Percentiles rank a stretch among this genome's conserved stretches.
These are phyloP conservation scores for Hibiscus mutabilis DNA, from an alignment of 345 rosid species.

Conservation along the genomic window DNA sequence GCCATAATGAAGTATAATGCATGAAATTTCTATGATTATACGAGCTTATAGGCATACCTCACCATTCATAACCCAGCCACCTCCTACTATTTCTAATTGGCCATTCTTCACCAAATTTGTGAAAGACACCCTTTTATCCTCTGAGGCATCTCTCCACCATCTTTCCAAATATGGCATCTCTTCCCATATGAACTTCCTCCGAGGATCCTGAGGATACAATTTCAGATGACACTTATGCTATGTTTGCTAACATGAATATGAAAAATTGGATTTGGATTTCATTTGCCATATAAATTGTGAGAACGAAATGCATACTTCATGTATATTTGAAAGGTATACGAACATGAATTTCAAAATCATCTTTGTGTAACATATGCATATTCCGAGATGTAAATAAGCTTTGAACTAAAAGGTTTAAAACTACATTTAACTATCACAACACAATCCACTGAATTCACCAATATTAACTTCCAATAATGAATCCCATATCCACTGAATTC, in stretches of 20 bases:
- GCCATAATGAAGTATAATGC: neutral
- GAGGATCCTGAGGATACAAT: conserved; percentile 49
- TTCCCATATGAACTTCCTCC: conserved; percentile 97
- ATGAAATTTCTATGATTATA: neutral
- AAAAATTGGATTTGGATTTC: neutral
- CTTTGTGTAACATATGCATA: neutral
- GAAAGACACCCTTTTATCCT: conserved; percentile 54
- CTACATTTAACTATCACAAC: neutral
- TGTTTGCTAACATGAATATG: too few species aligned
- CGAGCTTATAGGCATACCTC: conserved; percentile 49
- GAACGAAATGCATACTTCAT: neutral
- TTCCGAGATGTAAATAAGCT: neutral
- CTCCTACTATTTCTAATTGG: conserved; percentile 97
- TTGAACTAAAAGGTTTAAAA: neutral
- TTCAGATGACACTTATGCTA: neutral
- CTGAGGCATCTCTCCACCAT: conserved; percentile 99
- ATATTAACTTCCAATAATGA: neutral
- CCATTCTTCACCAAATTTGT: conserved; percentile 73
- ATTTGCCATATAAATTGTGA: neutral
- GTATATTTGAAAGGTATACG: neutral
- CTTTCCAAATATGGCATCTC: conserved; percentile 96
- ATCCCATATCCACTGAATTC: neutral
- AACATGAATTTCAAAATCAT: neutral
- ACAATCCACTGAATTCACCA: neutral
- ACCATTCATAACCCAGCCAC: conserved; percentile 99